Percentiles rank a stretch among this genome's conserved stretches.
Evolutionary conservation across 345 rosid species (phyloP).

Genomic region (Xanthoceras sorbifolium): DNA sequence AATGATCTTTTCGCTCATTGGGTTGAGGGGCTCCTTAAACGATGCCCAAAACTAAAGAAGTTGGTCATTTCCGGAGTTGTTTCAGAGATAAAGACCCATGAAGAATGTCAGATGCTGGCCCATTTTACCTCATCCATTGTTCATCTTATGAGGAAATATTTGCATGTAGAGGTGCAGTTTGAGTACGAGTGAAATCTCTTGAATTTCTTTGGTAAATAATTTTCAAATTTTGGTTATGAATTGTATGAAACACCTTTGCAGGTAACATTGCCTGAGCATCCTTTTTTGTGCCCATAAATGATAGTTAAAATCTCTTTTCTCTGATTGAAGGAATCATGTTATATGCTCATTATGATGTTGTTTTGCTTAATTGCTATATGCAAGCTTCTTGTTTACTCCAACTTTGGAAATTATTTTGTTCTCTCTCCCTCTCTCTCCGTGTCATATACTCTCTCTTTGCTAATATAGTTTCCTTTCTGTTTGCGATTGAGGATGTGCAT

Average conservation of each 20-base stretch:
- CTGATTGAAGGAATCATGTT: slow-evolving; percentile 10
- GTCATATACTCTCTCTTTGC: neutral
- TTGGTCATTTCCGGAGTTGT: slow-evolving; percentile 66
- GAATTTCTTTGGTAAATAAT: slow-evolving; percentile 12
- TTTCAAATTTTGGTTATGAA: slow-evolving; percentile 24
- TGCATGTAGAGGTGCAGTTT: slow-evolving; percentile 72
- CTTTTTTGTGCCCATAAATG: slow-evolving; percentile 5
- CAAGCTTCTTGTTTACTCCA: neutral
- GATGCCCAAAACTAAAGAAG: slow-evolving; percentile 70
- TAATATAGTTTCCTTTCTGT: neutral
- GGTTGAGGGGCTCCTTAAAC: slow-evolving; percentile 63
- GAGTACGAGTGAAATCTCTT: slow-evolving; percentile 50
- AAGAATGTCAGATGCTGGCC: slow-evolving; percentile 65
- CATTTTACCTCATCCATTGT: slow-evolving; percentile 68
- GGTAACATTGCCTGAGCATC: slow-evolving; percentile 16
- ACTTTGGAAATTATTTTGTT: neutral
- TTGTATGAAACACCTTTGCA: slow-evolving; percentile 21
- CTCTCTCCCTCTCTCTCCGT: neutral
- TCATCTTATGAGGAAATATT: slow-evolving; percentile 77
- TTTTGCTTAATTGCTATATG: slow-evolving; percentile 7
- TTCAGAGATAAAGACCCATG: slow-evolving; percentile 67
- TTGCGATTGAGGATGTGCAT: neutral
- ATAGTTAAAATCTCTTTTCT: slow-evolving; percentile 24
- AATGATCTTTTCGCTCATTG: slow-evolving; percentile 62
- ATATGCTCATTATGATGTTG: slow-evolving; percentile 13